Base-by-base conservation (phyloP, 345 rosid genomes). In the Populus nigra region DNA sequence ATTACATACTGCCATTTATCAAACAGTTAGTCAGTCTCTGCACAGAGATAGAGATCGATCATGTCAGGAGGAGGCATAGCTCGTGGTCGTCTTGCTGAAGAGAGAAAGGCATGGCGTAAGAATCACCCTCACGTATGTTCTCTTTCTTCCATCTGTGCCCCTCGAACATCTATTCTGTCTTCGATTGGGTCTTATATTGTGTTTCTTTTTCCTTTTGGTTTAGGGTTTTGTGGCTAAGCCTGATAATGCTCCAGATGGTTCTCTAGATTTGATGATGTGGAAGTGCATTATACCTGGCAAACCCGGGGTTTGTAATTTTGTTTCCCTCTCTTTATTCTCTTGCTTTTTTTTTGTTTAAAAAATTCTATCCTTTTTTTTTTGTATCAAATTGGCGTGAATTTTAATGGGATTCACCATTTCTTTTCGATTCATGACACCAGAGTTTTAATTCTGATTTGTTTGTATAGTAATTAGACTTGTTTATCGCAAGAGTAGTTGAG, bases 61-160 rank as follows among this genome's bases (percentile, higher is more conserved):
- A 76, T 68, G 78, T 76, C 78, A 5, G 73, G 78, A 31, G 78
- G 73, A 67, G 70, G 70, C n/a, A 67, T 76, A 25, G 78, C 78
- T 11, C 72, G 73, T 22, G 78, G 78, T 23, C 73, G 73, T 35
- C 72, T 76, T 9, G 47, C 78, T 29, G 78, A 76, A 65, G 73
- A 76, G 72, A 43, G 72, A 5, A 76, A 76, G 62, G 31, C 78
- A 8, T 68, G 78, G 78, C 49, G 78, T 25, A 76, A 67, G 65
- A 76, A 76, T 36, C 78, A 76, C 25, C 73, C 66, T 7, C 78
- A 76, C 39, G 73, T 76, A 31, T n/a, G 65, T 50, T 35, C 23
- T 39, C 8, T 18, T 13, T 2, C 53, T 8, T 76, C 65, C 29
- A 23, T 59, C 25, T n/a, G n/a, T 9, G 2, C 29, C 65, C 65